Conservation (phyloP, 2,329 filamentous ascomycete genomes). For the Colletotrichum falcatum region DNA sequence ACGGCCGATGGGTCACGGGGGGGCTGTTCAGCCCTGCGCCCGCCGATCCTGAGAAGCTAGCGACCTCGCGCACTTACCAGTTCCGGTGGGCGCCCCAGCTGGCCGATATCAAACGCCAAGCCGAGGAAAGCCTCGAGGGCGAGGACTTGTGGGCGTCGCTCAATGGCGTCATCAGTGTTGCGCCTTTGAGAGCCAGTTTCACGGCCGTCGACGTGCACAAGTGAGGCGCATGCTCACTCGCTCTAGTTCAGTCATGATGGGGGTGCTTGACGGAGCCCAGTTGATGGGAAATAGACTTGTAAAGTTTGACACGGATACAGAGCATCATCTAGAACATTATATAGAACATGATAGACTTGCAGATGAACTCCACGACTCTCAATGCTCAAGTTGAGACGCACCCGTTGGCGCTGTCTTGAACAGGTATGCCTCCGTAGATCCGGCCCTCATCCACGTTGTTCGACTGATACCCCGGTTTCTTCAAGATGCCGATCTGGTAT, state of each 20-base stretch:
- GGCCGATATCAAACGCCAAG: constrained; percentile 39
- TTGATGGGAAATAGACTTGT: not conserved
- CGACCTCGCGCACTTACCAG: constrained; percentile 23
- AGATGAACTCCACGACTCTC: not conserved
- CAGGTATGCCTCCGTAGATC: constrained; percentile 63
- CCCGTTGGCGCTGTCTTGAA: constrained; percentile 58
- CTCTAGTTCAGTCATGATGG: not conserved
- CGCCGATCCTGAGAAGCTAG: constrained; percentile 33
- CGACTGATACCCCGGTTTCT: constrained; percentile 66
- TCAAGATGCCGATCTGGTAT: constrained; percentile 68
- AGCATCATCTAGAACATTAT: not conserved
- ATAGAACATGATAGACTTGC: not conserved
- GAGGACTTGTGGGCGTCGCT: constrained; percentile 42
- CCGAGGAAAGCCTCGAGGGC: constrained; percentile 36
- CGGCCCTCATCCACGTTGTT: constrained; percentile 60
- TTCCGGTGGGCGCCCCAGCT: constrained; percentile 41
- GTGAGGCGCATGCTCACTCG: not conserved
- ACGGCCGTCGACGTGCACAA: constrained; percentile 27
- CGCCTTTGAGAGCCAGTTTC: constrained; percentile 40
- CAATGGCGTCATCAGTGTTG: constrained; percentile 39
- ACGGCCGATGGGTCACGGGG: constrained; percentile 73
- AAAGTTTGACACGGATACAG: not conserved
- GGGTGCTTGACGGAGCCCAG: not conserved
- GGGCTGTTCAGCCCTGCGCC: constrained; percentile 46
- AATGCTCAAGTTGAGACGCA: constrained; percentile 54